Conservation (phyloP, 257 asterid genomes). For the Scutellaria baicalensis region DNA sequence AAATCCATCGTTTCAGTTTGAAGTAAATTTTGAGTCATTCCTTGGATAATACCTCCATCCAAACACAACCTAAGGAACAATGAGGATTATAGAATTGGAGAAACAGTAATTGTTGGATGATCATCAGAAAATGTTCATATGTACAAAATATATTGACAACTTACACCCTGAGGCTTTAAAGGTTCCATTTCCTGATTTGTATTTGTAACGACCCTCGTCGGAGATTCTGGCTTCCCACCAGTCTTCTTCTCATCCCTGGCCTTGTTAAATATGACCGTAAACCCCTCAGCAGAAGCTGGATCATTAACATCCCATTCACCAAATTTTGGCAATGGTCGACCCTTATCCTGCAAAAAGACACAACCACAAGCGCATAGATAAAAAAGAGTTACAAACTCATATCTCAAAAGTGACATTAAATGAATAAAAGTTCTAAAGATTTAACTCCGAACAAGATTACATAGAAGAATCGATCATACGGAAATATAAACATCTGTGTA, state of each 20-base stretch:
- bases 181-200: slow-evolving; percentile 54
- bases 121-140: not conserved
- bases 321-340: slow-evolving; percentile 90
- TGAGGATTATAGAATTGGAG: no score
- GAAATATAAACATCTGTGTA: not conserved
- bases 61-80: no score
- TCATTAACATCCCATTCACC: slow-evolving; percentile 99
- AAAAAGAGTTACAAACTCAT: not conserved
- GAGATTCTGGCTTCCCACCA: slow-evolving; percentile 90
- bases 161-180: slow-evolving; percentile 71
- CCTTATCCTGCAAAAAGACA: slow-evolving; percentile 58
- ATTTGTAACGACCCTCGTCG: slow-evolving; percentile 45
- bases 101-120: not conserved
- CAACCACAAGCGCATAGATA: not conserved
- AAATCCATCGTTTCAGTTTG: no score
- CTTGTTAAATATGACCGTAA: slow-evolving; percentile 91
- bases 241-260: slow-evolving; percentile 97
- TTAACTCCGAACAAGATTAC: not conserved
- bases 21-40: no score
- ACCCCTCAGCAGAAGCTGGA: slow-evolving; percentile 98
- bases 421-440: not conserved
- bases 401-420: not conserved
- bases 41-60: no score
- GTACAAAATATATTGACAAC: slow-evolving; percentile 21
- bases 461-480: not conserved